These are phyloP conservation scores for Remersonia thermophila DNA, from an alignment of 2,329 filamentous ascomycete genomes.

Conservation along the genomic window DNA sequence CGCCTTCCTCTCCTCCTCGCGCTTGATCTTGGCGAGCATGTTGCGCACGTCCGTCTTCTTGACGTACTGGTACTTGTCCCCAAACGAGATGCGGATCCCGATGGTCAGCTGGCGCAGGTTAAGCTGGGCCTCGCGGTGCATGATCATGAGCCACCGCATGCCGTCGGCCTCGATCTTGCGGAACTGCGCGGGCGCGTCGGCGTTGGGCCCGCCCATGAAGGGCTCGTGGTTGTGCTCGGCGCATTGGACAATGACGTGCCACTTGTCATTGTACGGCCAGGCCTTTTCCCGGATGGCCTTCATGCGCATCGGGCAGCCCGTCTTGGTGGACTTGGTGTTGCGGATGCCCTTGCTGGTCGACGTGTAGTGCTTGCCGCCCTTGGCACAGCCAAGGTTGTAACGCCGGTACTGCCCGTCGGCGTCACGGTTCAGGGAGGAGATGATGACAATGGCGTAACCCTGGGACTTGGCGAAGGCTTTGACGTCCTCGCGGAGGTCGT, in stretches of 20 bases:
- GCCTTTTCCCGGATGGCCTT: slow-evolving; percentile 20
- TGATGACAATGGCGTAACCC: slow-evolving; percentile 19
- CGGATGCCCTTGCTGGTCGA: slow-evolving; percentile 17
- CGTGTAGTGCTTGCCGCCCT: slow-evolving; percentile 19
- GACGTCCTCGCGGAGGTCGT: slow-evolving; percentile 15
- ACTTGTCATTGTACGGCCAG: slow-evolving; percentile 20
- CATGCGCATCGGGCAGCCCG: slow-evolving; percentile 20
- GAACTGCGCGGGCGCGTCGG: slow-evolving; percentile 18
- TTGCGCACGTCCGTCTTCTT: slow-evolving; percentile 20
- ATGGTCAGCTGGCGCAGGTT: slow-evolving; percentile 20
- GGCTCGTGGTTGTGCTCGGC: slow-evolving; percentile 21
- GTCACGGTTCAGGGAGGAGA: slow-evolving; percentile 19
- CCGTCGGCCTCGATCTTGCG: slow-evolving; percentile 20
- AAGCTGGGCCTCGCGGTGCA: slow-evolving; percentile 20
- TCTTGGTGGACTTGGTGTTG: slow-evolving; percentile 17
- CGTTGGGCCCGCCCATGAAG: slow-evolving; percentile 17
- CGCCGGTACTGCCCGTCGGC: slow-evolving; percentile 18
- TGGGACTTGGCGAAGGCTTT: slow-evolving; percentile 17
- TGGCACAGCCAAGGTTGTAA: slow-evolving; percentile 20
- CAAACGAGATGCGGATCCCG: slow-evolving; percentile 19
- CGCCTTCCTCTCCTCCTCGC: slow-evolving; percentile 19
- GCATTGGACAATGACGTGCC: slow-evolving; percentile 19
- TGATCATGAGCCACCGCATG: slow-evolving; percentile 19
- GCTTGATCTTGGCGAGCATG: slow-evolving; percentile 20
- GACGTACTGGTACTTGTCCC: slow-evolving; percentile 22